Conservation (phyloP, 495 filamentous ascomycete species). For the Annulohypoxylon maeteangense region DNA sequence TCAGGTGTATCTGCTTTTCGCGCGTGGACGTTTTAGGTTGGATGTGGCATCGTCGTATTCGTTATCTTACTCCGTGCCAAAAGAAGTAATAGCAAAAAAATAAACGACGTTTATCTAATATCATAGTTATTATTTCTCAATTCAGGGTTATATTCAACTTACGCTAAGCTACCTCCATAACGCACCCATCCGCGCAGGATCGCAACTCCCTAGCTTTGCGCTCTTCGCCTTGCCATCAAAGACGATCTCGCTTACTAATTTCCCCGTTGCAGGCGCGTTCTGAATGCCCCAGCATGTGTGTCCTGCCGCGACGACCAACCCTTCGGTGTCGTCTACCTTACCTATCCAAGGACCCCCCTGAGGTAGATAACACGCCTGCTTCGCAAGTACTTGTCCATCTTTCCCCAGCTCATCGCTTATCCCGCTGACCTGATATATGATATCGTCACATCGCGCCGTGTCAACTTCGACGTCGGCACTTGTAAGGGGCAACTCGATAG, state of each 20-base stretch:
- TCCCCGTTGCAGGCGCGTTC: constrained; percentile 86
- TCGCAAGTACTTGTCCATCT: constrained; percentile 73
- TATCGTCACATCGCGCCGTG: constrained; percentile 75
- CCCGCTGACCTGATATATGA: constrained; percentile 74
- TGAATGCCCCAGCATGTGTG: constrained; percentile 95
- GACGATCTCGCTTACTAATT: constrained; percentile 80
- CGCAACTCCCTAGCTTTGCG: constrained; percentile 58
- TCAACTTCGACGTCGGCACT: constrained; percentile 80
- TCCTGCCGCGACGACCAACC: constrained; percentile 79
- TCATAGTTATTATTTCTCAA: neutral
- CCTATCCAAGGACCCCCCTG: constrained; percentile 79
- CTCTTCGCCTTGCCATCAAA: constrained; percentile 78
- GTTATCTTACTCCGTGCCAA: no score
- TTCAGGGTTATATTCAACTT: neutral
- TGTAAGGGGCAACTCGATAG: constrained; percentile 73
- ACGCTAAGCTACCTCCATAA: constrained; percentile 25
- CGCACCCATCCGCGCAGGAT: constrained; percentile 34
- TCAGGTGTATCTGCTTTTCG: neutral
- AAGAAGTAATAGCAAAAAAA: no score
- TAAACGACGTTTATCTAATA: no score
- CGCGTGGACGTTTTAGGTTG: neutral
- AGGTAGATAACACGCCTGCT: constrained; percentile 88
- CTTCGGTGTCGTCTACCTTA: constrained; percentile 69
- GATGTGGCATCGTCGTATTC: neutral
- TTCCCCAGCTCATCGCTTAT: constrained; percentile 75